Conservation (phyloP, 768 basidiomycete genomes). For the Collybia mongolica region DNA sequence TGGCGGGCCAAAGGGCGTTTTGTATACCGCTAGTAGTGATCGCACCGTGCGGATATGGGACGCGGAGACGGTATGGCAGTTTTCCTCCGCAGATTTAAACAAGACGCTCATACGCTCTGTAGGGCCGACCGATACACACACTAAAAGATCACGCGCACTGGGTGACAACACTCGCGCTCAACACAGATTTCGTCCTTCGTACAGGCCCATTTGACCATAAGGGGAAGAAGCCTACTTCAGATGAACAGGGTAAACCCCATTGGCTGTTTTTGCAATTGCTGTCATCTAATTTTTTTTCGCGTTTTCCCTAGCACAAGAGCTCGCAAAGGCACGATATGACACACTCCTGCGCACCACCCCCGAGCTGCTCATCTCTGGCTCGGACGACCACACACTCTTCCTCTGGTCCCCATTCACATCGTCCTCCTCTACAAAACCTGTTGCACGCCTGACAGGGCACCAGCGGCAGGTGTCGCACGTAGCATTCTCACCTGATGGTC, state of each 20-base stretch:
- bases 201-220: slow-evolving; percentile 95
- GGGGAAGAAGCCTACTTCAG: slow-evolving; percentile 71
- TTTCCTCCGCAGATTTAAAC: neutral
- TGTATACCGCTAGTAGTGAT: slow-evolving; percentile 96
- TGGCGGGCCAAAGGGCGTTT: slow-evolving; percentile 61
- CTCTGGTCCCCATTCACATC: slow-evolving; percentile 85
- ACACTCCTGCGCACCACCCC: slow-evolving; percentile 60
- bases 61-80: slow-evolving; percentile 57
- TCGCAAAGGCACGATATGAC: slow-evolving; percentile 79
- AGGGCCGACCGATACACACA: slow-evolving; percentile 83
- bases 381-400: slow-evolving; percentile 97
- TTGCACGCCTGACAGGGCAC: slow-evolving; percentile 85
- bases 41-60: slow-evolving; percentile 95
- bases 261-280: neutral
- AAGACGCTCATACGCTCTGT: slow-evolving; percentile 5
- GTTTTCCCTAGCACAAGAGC: slow-evolving; percentile 58
- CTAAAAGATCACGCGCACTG: slow-evolving; percentile 97
- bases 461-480: slow-evolving; percentile 94
- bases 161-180: slow-evolving; percentile 95
- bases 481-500: slow-evolving; percentile 91
- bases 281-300: neutral
- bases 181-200: slow-evolving; percentile 92
- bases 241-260: slow-evolving; percentile 68
- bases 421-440: slow-evolving; percentile 36
- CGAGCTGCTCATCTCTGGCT: slow-evolving; percentile 91